Conservation (phyloP, 768 basidiomycete species). For the Boletus eberwhitei region DNA sequence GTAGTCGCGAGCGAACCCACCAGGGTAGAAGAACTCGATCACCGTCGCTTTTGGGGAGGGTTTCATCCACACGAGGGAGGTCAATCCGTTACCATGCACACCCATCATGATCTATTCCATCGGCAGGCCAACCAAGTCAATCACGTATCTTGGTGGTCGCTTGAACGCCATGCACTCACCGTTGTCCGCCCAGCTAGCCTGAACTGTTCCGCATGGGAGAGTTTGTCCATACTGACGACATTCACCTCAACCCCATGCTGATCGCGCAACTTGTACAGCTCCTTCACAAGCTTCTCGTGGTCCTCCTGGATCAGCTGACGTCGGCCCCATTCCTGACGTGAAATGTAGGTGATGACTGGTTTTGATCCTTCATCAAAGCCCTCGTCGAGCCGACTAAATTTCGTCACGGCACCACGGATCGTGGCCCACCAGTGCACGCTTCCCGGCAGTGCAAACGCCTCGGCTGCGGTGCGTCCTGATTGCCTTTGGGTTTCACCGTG, state of each 20-base stretch:
- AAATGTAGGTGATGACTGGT: slow-evolving; percentile 91
- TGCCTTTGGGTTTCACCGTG: slow-evolving; percentile 58
- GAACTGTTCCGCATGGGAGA: slow-evolving; percentile 79
- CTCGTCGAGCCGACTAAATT: slow-evolving; percentile 60
- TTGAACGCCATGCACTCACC: slow-evolving; percentile 41
- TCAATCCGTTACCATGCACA: slow-evolving; percentile 90
- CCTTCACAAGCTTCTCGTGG: slow-evolving; percentile 76
- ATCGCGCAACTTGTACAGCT: slow-evolving; percentile 66
- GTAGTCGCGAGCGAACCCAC: slow-evolving; percentile 85
- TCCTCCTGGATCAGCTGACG: slow-evolving; percentile 74
- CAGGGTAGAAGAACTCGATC: slow-evolving; percentile 87
- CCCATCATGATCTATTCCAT: slow-evolving; percentile 84
- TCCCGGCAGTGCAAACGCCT: slow-evolving; percentile 72
- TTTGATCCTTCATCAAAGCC: slow-evolving; percentile 45
- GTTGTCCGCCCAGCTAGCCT: slow-evolving; percentile 80
- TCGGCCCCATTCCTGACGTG: slow-evolving; percentile 83
- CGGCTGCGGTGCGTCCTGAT: slow-evolving; percentile 74
- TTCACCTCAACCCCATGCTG: slow-evolving; percentile 83
- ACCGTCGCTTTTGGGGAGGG: slow-evolving; percentile 79
- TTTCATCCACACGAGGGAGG: slow-evolving; percentile 90
- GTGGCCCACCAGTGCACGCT: slow-evolving; percentile 84
- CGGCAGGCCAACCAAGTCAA: neutral
- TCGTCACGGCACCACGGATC: slow-evolving; percentile 67
- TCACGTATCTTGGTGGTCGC: neutral
- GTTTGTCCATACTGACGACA: slow-evolving; percentile 78